Conservation (phyloP, 139 green algal species). For the Picochlorum sp. region DNA sequence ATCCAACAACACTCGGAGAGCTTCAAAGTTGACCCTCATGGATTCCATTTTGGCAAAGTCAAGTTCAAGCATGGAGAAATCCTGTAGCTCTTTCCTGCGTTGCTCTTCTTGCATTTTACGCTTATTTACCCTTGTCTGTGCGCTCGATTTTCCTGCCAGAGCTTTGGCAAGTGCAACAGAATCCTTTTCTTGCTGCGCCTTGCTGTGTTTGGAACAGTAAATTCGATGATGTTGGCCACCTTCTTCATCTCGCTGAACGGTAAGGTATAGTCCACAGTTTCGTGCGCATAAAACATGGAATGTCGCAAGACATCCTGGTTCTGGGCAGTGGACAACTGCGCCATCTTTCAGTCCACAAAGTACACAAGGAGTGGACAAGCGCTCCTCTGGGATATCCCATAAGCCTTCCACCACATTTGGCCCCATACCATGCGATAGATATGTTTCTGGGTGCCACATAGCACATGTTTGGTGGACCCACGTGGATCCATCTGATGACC, state of each 20-base stretch:
- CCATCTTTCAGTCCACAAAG: constrained; percentile 34
- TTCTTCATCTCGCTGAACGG: constrained; percentile 5
- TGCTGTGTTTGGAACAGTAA: constrained; percentile 64
- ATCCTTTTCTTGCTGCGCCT: constrained; percentile 37
- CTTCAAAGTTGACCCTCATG: constrained; percentile 41
- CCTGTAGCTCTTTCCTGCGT: constrained; percentile 7
- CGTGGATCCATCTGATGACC: constrained; percentile 25
- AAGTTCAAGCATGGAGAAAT: constrained; percentile 19
- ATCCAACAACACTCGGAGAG: constrained; percentile 39
- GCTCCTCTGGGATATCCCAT: constrained; percentile 28
- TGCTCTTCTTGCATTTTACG: not conserved
- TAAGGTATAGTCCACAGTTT: constrained; percentile 57
- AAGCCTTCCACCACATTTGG: constrained; percentile 28
- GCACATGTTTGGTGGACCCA: constrained; percentile 71
- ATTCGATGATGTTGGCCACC: constrained; percentile 31
- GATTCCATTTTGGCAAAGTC: constrained; percentile 17
- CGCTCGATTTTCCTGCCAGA: not conserved
- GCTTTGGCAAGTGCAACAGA: not conserved
- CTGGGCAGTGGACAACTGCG: constrained; percentile 45
- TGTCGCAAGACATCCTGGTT: constrained; percentile 30
- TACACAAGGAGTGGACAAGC: constrained; percentile 27
- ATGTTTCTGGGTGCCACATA: constrained; percentile 47
- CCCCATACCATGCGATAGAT: constrained; percentile 12
- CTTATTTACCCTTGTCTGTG: not conserved
- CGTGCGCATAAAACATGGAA: constrained; percentile 81